Base-by-base conservation (phyloP, 345 rosid species). In the Populus alba region DNA sequence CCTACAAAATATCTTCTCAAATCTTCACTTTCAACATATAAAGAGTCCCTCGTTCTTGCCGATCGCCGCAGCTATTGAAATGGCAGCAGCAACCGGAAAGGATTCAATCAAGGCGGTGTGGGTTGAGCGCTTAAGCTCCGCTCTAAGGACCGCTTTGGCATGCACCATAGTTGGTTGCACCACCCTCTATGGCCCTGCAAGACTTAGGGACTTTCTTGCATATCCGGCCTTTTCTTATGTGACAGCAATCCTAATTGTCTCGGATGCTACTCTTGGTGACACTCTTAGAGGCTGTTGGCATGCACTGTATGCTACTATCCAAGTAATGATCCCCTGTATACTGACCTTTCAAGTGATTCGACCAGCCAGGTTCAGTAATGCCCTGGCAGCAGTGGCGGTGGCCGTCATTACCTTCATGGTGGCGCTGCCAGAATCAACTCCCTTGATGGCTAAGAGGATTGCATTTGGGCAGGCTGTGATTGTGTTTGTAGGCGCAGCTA, bases 391-490 rank as follows among this genome's bases (percentile, higher is more conserved):
- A 0, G 79, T 68, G 4, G 91, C 85, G 0, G 95, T 88, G 82
- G 89, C 91, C 2, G 8, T 90, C 29, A 82, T 75, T 37, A 70
- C 92, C 15, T 92, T 94, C 72, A 37, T 85, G 77, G 92, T 94
- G 37, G 98, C 94, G n/a, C 77, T 92, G 72, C 98, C 98, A 1
- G 85, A 78, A 78, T 91, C 90, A 35, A 89, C 92, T 7, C 80
- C 86, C 72, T 65, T 94, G 80, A 55, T 87, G 85, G 83, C 93
- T 16, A 94, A 92, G 83, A 83, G 97, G 78, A 87, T 94, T 68
- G 95, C 97, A 45, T 92, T 91, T 69, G 97, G 97, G 68, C 97
- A 92, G 86, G 83, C 86, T 15, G 94, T 92, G 66, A 88, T 91
- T 39, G 85, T 94, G 45, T 94, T 79, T 49, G 94, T 88, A 13